Conservation (phyloP, 164 flowering plant genomes). For the Magnolia sinica region DNA sequence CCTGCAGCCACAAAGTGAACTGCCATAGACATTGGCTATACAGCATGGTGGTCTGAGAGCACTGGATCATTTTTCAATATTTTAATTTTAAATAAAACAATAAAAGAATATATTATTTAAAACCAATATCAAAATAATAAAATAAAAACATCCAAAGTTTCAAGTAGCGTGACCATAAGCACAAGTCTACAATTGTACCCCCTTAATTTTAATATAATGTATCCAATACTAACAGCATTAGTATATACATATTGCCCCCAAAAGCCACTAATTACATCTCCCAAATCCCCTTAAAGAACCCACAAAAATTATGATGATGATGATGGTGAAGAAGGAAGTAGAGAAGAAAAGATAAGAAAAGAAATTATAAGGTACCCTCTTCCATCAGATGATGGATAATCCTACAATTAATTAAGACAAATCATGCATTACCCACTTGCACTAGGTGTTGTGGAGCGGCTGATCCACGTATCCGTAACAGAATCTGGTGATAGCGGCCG, state of each 20-base stretch:
- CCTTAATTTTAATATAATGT: not conserved
- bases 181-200: not conserved
- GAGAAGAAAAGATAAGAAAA: not conserved
- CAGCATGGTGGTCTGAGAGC: too few relatives aligned
- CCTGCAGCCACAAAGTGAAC: too few relatives aligned
- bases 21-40: too few relatives aligned
- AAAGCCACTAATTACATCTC: not conserved
- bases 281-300: not conserved
- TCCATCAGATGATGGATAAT: not conserved
- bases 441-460: slow-evolving; percentile 19
- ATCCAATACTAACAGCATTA: not conserved
- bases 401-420: not conserved
- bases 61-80: too few relatives aligned
- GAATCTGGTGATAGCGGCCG: slow-evolving; percentile 44
- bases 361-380: not conserved
- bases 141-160: not conserved
- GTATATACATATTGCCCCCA: not conserved
- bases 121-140: not conserved
- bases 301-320: not conserved
- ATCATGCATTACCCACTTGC: slow-evolving; percentile 10
- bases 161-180: not conserved
- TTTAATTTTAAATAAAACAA: too few relatives aligned
- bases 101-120: too few relatives aligned
- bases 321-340: not conserved
- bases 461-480: slow-evolving; percentile 29